Conservation (phyloP, 169 alveolate species). For the Cryptosporidium sp. region DNA sequence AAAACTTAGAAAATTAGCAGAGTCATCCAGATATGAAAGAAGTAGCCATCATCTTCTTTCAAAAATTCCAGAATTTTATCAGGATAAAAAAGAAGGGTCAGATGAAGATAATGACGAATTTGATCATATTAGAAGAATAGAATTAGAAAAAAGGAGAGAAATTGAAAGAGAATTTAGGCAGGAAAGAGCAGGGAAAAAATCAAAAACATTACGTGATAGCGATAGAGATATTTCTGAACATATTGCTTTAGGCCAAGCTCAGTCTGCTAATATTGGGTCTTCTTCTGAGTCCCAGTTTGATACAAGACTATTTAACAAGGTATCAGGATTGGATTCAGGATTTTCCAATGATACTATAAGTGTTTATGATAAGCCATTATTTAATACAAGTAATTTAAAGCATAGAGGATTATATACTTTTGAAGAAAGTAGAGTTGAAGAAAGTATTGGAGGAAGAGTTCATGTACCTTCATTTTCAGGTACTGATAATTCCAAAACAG, state of each 20-base stretch:
- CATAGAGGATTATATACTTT: conserved; percentile 35
- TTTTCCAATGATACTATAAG: conserved; percentile 88
- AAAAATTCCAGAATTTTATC: conserved; percentile 28
- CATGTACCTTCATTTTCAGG: conserved; percentile 86
- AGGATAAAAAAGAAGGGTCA: conserved; percentile 46
- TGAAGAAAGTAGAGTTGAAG: conserved; percentile 72
- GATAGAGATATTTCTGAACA: conserved; percentile 94
- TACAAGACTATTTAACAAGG: conserved; percentile 88
- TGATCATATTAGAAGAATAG: conserved; percentile 79
- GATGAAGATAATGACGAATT: conserved; percentile 77
- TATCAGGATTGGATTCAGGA: conserved; percentile 88
- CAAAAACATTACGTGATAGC: conserved; percentile 87
- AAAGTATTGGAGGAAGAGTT: conserved; percentile 78
- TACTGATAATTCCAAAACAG: conserved; percentile 76
- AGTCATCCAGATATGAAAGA: conserved; percentile 90
- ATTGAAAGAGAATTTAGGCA: conserved; percentile 86
- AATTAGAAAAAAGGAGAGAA: conserved; percentile 85
- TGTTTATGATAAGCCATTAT: conserved; percentile 92
- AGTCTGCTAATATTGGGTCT: conserved; percentile 52
- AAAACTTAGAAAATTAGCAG: conserved; percentile 90
- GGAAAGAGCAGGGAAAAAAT: conserved; percentile 88
- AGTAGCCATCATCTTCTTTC: conserved; percentile 40
- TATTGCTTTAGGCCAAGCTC: conserved; percentile 93
- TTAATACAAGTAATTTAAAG: conserved; percentile 63
- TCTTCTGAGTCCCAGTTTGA: conserved; percentile 86